Evolutionary conservation across 73 alveolate species (phyloP).

Genomic region (Tetrahymena malaccensis): DNA sequence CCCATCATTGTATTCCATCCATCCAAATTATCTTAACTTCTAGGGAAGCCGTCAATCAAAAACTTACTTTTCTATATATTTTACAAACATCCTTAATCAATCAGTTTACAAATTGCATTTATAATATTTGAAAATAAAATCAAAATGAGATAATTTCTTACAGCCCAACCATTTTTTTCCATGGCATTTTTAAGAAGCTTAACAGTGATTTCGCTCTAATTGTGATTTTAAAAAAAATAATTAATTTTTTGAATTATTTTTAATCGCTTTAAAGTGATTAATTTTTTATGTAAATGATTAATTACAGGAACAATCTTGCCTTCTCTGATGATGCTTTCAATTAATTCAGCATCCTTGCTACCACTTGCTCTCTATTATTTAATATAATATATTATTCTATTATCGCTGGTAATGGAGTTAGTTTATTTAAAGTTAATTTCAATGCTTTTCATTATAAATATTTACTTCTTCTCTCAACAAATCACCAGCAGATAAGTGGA

Average conservation of each 20-base stretch:
- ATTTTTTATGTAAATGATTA: neutral
- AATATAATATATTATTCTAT: neutral
- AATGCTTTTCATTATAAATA: neutral
- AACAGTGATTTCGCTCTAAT: slow-evolving; percentile 35
- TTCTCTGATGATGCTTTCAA: slow-evolving; percentile 42
- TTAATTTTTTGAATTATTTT: neutral
- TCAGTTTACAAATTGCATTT: neutral
- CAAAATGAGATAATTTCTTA: neutral
- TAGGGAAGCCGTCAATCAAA: slow-evolving; percentile 86
- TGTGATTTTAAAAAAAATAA: neutral
- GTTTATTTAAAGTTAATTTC: neutral
- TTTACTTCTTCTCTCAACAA: slow-evolving; percentile 61
- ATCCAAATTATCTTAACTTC: slow-evolving; percentile 68
- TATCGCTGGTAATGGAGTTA: neutral
- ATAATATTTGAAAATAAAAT: slow-evolving; percentile 9
- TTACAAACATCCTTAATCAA: neutral
- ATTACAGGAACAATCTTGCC: slow-evolving; percentile 65
- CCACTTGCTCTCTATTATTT: neutral
- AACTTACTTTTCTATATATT: slow-evolving; percentile 35
- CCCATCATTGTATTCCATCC: slow-evolving; percentile 55
- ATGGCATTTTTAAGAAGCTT: slow-evolving; percentile 48
- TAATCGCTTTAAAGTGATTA: neutral
- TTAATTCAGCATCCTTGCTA: slow-evolving; percentile 40
- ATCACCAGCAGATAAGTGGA: slow-evolving; percentile 81
- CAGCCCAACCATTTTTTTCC: slow-evolving; percentile 39